Conservation (phyloP, 176 grass and related monocot genomes). For the Raddia distichophylla region DNA sequence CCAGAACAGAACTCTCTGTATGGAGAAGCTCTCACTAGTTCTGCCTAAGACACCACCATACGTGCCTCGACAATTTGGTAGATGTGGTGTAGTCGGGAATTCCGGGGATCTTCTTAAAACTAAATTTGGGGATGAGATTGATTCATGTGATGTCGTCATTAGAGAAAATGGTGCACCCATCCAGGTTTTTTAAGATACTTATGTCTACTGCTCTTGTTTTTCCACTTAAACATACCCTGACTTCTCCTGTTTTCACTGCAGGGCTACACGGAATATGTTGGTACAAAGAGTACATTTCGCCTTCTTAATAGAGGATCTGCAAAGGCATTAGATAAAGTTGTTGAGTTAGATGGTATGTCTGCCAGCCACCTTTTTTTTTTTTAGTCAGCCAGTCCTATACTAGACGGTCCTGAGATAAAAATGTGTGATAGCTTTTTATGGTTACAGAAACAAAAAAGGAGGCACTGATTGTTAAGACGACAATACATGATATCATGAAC, state of each 20-base stretch:
- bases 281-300: slow-evolving; percentile 95
- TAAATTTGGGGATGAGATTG: slow-evolving; percentile 94
- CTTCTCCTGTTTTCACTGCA: slow-evolving; percentile 45
- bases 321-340: slow-evolving; percentile 98
- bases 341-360: slow-evolving; percentile 81
- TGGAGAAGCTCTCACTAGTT: slow-evolving; percentile 90
- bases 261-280: slow-evolving; percentile 94
- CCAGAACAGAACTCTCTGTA: slow-evolving; percentile 73
- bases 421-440: slow-evolving; percentile 26
- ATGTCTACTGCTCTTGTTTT: slow-evolving; percentile 22
- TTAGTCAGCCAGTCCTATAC: slow-evolving; percentile 22
- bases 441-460: slow-evolving; percentile 89
- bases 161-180: slow-evolving; percentile 94
- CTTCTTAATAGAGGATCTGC: slow-evolving; percentile 98
- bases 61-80: slow-evolving; percentile 74
- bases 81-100: slow-evolving; percentile 91
- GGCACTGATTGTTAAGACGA: slow-evolving; percentile 84
- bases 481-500: slow-evolving; percentile 98
- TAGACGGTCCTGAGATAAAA: background rate
- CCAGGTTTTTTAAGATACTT: slow-evolving; percentile 64
- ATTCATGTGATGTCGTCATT: slow-evolving; percentile 84
- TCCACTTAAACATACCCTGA: slow-evolving; percentile 28
- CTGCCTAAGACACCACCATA: slow-evolving; percentile 80
- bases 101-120: slow-evolving; percentile 98
- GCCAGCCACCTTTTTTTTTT: slow-evolving; percentile 24